phyloP scores from a whole-genome alignment of 768 basidiomycete genomes.

The Tulasnella sp. region DNA sequence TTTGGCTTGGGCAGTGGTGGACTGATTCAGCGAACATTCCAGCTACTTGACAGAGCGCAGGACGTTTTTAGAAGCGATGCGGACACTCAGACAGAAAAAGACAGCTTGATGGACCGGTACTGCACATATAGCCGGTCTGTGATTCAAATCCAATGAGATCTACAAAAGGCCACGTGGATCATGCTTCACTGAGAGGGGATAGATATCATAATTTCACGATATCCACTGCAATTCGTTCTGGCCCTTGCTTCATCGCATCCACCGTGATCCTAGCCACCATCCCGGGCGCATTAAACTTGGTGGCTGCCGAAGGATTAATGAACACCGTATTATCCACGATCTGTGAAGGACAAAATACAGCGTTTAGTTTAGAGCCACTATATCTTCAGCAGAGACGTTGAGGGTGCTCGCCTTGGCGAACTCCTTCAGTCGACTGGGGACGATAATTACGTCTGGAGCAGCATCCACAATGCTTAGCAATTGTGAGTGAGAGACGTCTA shows the following conservation, averaged over 20 bases:
- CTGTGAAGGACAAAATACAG: constrained; percentile 32
- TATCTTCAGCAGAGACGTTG: too few relatives aligned
- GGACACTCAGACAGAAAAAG: too few relatives aligned
- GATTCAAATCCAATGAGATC: too few relatives aligned
- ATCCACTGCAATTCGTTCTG: constrained; percentile 15
- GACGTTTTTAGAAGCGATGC: too few relatives aligned
- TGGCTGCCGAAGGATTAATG: constrained; percentile 69
- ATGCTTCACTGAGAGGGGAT: neutral
- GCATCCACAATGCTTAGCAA: constrained; percentile 34
- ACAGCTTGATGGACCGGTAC: too few relatives aligned
- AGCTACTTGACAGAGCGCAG: too few relatives aligned
- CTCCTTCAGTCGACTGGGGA: constrained; percentile 81
- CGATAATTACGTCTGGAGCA: constrained; percentile 73
- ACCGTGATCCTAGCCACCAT: constrained; percentile 15
- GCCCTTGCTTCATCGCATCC: constrained; percentile 2
- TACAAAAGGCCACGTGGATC: too few relatives aligned
- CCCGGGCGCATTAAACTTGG: constrained; percentile 4
- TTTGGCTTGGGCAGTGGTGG: too few relatives aligned
- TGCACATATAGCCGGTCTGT: too few relatives aligned
- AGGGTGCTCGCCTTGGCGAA: constrained; percentile 62
- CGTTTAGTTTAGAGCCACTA: neutral
- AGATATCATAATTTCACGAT: constrained; percentile 15
- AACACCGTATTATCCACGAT: constrained; percentile 61
- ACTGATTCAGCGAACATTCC: too few relatives aligned
- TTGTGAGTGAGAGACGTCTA: constrained; percentile 73